phyloP scores from a whole-genome alignment of 2,329 filamentous ascomycete genomes.

The Pseudomassariella vexata region DNA sequence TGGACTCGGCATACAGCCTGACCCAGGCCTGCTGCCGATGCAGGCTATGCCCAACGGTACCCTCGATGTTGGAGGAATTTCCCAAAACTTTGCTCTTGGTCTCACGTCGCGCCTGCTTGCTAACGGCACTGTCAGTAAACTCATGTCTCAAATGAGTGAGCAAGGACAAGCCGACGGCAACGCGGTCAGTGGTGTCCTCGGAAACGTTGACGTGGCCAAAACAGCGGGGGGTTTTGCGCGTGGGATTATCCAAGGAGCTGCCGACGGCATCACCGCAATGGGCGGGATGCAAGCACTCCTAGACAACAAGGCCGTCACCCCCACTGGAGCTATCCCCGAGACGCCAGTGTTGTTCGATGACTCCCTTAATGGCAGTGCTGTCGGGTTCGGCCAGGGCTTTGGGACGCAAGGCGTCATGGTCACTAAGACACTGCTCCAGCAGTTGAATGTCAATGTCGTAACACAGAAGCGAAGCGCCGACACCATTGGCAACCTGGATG shows the following conservation, averaged over 20 bases:
- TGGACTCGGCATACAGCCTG: constrained; percentile 22
- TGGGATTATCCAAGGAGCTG: constrained; percentile 27
- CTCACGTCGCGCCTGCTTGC: constrained; percentile 24
- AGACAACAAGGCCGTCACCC: constrained; percentile 19
- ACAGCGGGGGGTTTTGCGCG: constrained; percentile 28
- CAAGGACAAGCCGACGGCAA: constrained; percentile 1
- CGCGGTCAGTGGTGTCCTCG: too few species aligned
- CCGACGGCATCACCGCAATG: constrained; percentile 24
- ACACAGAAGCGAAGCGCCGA: constrained; percentile 5
- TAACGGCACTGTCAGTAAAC: constrained; percentile 23
- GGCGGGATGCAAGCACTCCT: constrained; percentile 25
- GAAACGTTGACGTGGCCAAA: constrained; percentile 18
- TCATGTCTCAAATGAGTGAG: constrained; percentile 8
- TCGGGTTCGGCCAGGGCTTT: constrained; percentile 28
- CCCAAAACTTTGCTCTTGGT: constrained; percentile 18
- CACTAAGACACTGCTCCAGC: constrained; percentile 20
- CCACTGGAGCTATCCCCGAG: constrained; percentile 11
- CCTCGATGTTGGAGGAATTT: constrained; percentile 16
- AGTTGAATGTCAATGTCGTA: constrained; percentile 8
- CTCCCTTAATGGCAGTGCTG: constrained; percentile 26
- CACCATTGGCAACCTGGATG: constrained; percentile 1
- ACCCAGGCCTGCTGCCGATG: constrained; percentile 10
- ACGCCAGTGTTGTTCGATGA: constrained; percentile 26
- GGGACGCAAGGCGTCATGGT: constrained; percentile 26
- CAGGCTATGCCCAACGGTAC: constrained; percentile 13